A percentile compares a stretch with the other conserved stretches of the same genome.
Evolutionary conservation across 495 filamentous ascomycete genomes (phyloP).

Genomic region (Cenococcum geophilum): DNA sequence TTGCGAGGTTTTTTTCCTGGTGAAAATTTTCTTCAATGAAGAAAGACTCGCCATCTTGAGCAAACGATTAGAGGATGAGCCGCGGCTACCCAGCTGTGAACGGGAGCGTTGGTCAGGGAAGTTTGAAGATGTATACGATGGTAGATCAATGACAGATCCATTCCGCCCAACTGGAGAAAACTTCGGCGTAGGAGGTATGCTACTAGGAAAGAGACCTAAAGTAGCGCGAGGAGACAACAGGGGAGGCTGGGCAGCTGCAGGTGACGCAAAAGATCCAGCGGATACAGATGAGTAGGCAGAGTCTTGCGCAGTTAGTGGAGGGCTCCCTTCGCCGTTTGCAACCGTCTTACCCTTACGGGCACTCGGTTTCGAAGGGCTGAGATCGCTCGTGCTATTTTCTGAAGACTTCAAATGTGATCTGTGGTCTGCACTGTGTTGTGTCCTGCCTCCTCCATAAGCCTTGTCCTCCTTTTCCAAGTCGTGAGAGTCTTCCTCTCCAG

Average conservation of each 20-base stretch:
- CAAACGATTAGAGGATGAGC: slow-evolving; percentile 16
- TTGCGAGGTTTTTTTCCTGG: slow-evolving; percentile 18
- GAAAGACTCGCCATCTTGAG: slow-evolving; percentile 23
- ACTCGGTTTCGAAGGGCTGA: slow-evolving; percentile 2
- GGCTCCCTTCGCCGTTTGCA: slow-evolving; percentile 19
- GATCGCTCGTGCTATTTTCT: slow-evolving; percentile 9
- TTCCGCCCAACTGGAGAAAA: slow-evolving; percentile 18
- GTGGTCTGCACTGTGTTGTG: neutral
- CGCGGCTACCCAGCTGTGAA: slow-evolving; percentile 19
- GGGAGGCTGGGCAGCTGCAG: slow-evolving; percentile 15
- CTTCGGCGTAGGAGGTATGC: slow-evolving; percentile 24
- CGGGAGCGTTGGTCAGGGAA: slow-evolving; percentile 16
- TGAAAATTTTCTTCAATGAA: slow-evolving; percentile 25
- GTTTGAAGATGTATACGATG: slow-evolving; percentile 4
- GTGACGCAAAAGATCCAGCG: slow-evolving; percentile 26
- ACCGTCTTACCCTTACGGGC: neutral
- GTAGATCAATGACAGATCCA: slow-evolving; percentile 19
- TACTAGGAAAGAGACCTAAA: slow-evolving; percentile 28
- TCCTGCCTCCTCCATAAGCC: neutral
- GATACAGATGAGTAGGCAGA: slow-evolving; percentile 31
- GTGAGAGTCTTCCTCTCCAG: neutral
- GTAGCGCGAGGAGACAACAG: slow-evolving; percentile 23
- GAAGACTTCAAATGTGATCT: neutral
- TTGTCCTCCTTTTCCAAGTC: neutral
- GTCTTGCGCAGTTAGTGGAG: slow-evolving; percentile 28